Conservation (phyloP, 2,329 filamentous ascomycete genomes). For the Paecilomyces formosus region DNA sequence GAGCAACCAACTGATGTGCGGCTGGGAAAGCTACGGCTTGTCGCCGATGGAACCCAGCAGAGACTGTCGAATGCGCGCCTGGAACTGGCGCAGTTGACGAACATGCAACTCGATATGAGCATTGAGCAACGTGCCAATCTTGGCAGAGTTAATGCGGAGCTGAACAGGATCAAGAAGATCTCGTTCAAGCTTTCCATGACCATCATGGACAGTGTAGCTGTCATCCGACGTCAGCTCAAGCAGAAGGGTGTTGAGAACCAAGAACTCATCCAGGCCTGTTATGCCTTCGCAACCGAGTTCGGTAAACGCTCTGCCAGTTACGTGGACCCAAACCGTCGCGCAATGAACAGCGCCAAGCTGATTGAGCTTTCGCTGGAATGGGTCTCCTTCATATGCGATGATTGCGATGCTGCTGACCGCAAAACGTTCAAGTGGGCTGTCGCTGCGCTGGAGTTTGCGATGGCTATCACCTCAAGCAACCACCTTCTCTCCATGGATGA, state of each 20-base stretch:
- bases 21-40: constrained; percentile 74
- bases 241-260: constrained; percentile 72
- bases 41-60: constrained; percentile 78
- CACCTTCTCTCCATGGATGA: constrained; percentile 89
- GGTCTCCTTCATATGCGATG: constrained; percentile 96
- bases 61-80: constrained; percentile 71
- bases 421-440: constrained; percentile 98
- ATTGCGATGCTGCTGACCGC: constrained; percentile 86
- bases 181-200: constrained; percentile 95
- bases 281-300: constrained; percentile 98
- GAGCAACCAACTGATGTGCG: constrained; percentile 80
- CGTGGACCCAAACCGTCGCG: constrained; percentile 89
- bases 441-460: constrained; percentile 87
- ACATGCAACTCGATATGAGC: constrained; percentile 77
- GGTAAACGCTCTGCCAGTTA: constrained; percentile 89
- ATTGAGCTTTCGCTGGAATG: constrained; percentile 91
- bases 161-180: constrained; percentile 91
- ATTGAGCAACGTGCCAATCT: constrained; percentile 92
- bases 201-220: constrained; percentile 97
- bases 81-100: constrained; percentile 69
- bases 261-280: constrained; percentile 94
- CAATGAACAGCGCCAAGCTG: constrained; percentile 95
- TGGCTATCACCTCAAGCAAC: constrained; percentile 91
- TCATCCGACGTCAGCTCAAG: constrained; percentile 73
- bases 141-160: constrained; percentile 78